Percentiles rank a stretch among this genome's conserved stretches.
Evolutionary conservation across 2,329 filamentous ascomycete genomes (phyloP).

Genomic region (Thelonectria rubi): DNA sequence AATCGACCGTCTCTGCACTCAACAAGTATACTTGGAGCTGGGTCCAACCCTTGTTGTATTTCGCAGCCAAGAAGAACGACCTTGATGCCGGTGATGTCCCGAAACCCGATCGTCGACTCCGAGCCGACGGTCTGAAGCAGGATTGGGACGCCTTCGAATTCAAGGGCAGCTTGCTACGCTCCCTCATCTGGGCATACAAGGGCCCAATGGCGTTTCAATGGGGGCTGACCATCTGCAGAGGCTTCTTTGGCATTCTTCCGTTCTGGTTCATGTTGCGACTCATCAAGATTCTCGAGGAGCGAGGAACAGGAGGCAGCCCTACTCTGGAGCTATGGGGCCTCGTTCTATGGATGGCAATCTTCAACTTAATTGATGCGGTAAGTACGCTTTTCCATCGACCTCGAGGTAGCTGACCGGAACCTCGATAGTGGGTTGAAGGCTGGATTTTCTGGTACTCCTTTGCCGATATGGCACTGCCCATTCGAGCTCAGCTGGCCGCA

Average conservation of each 20-base stretch:
- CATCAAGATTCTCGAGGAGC: conserved; percentile 69
- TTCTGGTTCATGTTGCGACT: conserved; percentile 75
- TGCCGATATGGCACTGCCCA: conserved; percentile 69
- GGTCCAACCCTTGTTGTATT: conserved; percentile 63
- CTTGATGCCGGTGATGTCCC: conserved; percentile 72
- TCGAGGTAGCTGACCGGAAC: not conserved
- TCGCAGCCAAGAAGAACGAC: conserved; percentile 65
- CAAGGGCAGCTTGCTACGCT: conserved; percentile 65
- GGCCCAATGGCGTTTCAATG: conserved; percentile 66
- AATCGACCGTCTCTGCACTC: conserved; percentile 69
- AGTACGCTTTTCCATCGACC: conserved; percentile 9
- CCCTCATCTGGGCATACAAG: conserved; percentile 67
- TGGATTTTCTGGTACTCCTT: conserved; percentile 74
- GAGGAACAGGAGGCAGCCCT: conserved; percentile 55
- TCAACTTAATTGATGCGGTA: conserved; percentile 63
- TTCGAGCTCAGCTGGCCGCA: conserved; percentile 75
- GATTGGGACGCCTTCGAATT: conserved; percentile 60
- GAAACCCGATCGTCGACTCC: conserved; percentile 63
- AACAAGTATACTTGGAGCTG: conserved; percentile 73
- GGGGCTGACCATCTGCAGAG: conserved; percentile 61
- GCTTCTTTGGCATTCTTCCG: conserved; percentile 72
- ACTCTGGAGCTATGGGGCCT: conserved; percentile 70
- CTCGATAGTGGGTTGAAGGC: conserved; percentile 65
- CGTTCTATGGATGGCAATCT: conserved; percentile 70
- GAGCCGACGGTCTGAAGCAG: conserved; percentile 59